Base-by-base conservation (phyloP, 2,329 filamentous ascomycete genomes). In the Rachicladosporium sp. region DNA sequence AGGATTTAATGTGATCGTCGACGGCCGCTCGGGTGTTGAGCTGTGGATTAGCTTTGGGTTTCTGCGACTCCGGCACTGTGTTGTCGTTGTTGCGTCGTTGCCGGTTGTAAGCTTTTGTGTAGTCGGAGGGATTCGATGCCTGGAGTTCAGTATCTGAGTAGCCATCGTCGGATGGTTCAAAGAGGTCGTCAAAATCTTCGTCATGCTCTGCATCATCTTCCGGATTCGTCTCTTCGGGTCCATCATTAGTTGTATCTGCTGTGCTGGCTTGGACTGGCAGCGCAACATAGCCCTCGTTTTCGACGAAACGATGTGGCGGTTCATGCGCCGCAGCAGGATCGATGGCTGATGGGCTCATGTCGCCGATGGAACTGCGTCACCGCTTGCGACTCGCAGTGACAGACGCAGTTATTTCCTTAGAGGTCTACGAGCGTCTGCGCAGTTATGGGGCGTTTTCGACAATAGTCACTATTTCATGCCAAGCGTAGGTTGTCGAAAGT, bases 21-120 rank as follows among this genome's bases (percentile, higher is more conserved):
- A 94, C 73, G 15, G 77, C 80, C 15, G 84, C 74, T 45, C 75
- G 72, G 1, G 84, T 88, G 61, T 94, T 94, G 34, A 84, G 62
- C 57, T 88, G 85, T 11, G 79, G 73, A 55, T 91, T 93, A 42
- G 77, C 76, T 52, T 81, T 80, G 3, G 81, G 80, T 40, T 76
- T 71, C 35, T 75, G 68, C 44, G 67, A 66, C 47, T 60, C 58
- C 31, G 64, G 66, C 38, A 67, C 62, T 29, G 59, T 62, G 11
- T 59, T 52, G 51, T 77, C 73, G 54, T 78, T 76, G 41, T 82
- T 62, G 54, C 78, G 78, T 44, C 77, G 73, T 58, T 93, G 85
- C 45, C 87, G 80, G 60, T 94, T 94, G 68, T 91, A 91, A 6
- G 80, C 78, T 63, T 93, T 91, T 30, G 85, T 87, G 41, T 86